Evolutionary conservation across 257 asterid genomes (phyloP), one percentile per base, ranked within the genome.

Genomic region (Penstemon eatonii): DNA sequence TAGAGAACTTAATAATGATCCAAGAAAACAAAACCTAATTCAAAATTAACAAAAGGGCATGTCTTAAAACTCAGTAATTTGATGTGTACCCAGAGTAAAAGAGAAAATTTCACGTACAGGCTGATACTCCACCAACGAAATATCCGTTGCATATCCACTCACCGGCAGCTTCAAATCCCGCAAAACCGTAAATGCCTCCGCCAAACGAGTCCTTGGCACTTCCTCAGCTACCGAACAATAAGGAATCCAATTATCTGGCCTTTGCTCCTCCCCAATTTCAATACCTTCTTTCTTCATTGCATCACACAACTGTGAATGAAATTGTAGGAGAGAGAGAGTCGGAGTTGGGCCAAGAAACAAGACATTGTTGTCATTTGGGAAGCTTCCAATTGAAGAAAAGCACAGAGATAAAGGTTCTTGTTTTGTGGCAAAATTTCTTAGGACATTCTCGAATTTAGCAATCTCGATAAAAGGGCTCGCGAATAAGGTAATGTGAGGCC

Each of bases 201-300:
- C 95, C 83, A 88, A 78, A 66, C 97, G 92, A 65, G 81, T 61
- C 85, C 77, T 92, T 3, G 97, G 93, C 60, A 89, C 90, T 60
- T 87, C 95, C 62, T 92, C 92, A 70, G 98, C 97, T 67, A 92
- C 96, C 0, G 89, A 80, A 43, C 97, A 92, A 68, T 82, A 77
- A 57, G 97, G 96, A 74, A 89, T 85, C 98, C 98, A 92, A 4
- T 79, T 66, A 67, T 92, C 95, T 4, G 95, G 95, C n/a, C 87
- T 87, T 60, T 79, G 75, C 43, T 92, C 97, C 44, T 82, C 91
- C 67, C 81, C 89, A 55, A 86, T 72, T 57, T 92, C 98, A 54
- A 90, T 41, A 3, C 93, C 93, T 70, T 92, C 98, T 71, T 79
- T 90, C 78, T 76, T 89, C 91, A 89, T 78, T 7, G 90, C 89